Percentiles rank a stretch among this genome's conserved stretches.
Conservation (phyloP, 2,329 filamentous ascomycete genomes). For the Talaromyces islandicus region DNA sequence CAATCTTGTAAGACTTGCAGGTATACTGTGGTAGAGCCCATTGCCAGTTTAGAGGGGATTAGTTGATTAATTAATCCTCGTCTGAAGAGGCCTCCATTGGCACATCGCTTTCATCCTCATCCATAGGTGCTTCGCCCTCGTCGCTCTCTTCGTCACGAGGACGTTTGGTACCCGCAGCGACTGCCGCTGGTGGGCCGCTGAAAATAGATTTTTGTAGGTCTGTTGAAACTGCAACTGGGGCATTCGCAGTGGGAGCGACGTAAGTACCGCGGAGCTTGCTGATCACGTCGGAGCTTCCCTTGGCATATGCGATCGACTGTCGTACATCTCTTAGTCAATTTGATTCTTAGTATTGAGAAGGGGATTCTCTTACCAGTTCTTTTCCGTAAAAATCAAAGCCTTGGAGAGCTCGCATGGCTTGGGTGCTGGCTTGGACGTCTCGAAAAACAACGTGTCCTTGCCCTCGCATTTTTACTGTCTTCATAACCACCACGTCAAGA, state of each 20-base stretch:
- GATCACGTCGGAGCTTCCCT: slow-evolving; percentile 79
- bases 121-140: slow-evolving; percentile 50
- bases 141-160: slow-evolving; percentile 59
- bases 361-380: slow-evolving; percentile 63
- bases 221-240: slow-evolving; percentile 55
- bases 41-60: not conserved
- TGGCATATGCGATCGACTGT: slow-evolving; percentile 87
- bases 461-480: slow-evolving; percentile 87
- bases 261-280: slow-evolving; percentile 90
- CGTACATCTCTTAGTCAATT: slow-evolving; percentile 5
- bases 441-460: slow-evolving; percentile 91
- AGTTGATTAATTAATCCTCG: slow-evolving; percentile 54
- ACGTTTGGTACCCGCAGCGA: slow-evolving; percentile 57
- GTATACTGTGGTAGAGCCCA: not conserved
- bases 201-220: slow-evolving; percentile 77
- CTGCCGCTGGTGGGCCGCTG: slow-evolving; percentile 49
- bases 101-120: slow-evolving; percentile 61
- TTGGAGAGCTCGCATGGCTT: slow-evolving; percentile 84
- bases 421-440: slow-evolving; percentile 84
- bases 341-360: not conserved
- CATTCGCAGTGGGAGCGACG: slow-evolving; percentile 48
- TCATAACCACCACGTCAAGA: slow-evolving; percentile 83
- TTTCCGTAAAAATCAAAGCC: slow-evolving; percentile 80
- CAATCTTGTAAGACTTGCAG: slow-evolving; percentile 11
- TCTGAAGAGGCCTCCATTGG: slow-evolving; percentile 67